phyloP scores from a whole-genome alignment of 192 early-diverging fungal species.

The Blastocladiella britannica region DNA sequence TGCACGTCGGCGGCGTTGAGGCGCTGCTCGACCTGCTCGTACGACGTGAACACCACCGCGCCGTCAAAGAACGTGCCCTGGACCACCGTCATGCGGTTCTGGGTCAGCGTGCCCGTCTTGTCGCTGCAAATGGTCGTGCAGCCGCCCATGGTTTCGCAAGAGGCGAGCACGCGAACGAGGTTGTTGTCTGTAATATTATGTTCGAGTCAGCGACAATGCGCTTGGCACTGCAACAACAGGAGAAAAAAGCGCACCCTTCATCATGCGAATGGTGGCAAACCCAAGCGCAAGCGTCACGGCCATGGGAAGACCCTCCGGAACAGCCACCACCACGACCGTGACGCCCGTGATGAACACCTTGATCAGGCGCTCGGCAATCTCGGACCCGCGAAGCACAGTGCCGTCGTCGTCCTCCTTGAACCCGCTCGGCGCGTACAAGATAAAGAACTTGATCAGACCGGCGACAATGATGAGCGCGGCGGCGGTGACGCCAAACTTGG shows the following conservation, averaged over 20 bases:
- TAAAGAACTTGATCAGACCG: slow-evolving; percentile 19
- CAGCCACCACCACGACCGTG: slow-evolving; percentile 60
- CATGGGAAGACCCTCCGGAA: slow-evolving; percentile 73
- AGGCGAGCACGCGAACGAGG: slow-evolving; percentile 56
- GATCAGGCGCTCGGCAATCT: slow-evolving; percentile 36
- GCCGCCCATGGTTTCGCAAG: slow-evolving; percentile 67
- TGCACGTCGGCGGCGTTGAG: slow-evolving; percentile 16
- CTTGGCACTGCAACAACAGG: too few relatives aligned
- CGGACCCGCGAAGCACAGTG: slow-evolving; percentile 39
- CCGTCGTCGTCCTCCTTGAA: slow-evolving; percentile 16
- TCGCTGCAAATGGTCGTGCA: slow-evolving; percentile 67
- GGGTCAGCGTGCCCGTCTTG: slow-evolving; percentile 71
- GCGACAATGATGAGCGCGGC: slow-evolving; percentile 63
- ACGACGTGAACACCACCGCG: neutral
- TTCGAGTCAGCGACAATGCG: neutral
- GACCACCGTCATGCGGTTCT: slow-evolving; percentile 66
- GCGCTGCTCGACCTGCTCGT: neutral
- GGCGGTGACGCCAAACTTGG: slow-evolving; percentile 69
- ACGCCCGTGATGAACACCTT: slow-evolving; percentile 60
- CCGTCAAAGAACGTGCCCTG: slow-evolving; percentile 27
- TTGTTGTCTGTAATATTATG: slow-evolving; percentile 51
- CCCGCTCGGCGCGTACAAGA: slow-evolving; percentile 1
- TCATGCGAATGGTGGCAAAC: slow-evolving; percentile 43
- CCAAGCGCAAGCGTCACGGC: slow-evolving; percentile 70
- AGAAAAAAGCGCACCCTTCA: neutral